A percentile compares a stretch with the other conserved stretches of the same genome.
phyloP scores from a whole-genome alignment of 2,329 filamentous ascomycete genomes.

The Ophiocordyceps camponoti-leonardi region DNA sequence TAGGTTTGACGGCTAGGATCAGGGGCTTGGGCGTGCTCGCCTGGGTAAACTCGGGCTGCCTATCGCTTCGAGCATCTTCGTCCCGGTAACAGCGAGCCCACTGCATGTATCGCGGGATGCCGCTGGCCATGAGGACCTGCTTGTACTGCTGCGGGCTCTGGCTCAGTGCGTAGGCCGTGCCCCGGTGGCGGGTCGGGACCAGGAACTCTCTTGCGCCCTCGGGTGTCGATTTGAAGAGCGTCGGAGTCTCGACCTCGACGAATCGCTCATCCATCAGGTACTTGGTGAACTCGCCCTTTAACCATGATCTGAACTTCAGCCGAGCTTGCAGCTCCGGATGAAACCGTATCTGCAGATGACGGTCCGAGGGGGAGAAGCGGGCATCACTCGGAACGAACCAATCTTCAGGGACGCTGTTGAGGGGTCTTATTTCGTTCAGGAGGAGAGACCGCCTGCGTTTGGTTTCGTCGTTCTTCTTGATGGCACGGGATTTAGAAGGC shows the following conservation, averaged over 20 bases:
- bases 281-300: constrained; percentile 33
- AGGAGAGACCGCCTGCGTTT: constrained; percentile 34
- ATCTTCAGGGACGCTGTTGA: constrained; percentile 30
- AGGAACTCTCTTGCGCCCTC: constrained; percentile 92
- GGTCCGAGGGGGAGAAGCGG: constrained; percentile 54
- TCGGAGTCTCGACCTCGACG: constrained; percentile 73
- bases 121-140: constrained; percentile 89
- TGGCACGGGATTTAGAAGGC: neutral
- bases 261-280: constrained; percentile 42
- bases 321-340: constrained; percentile 48
- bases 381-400: constrained; percentile 62
- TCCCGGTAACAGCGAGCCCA: constrained; percentile 92
- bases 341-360: constrained; percentile 75
- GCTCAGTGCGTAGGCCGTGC: constrained; percentile 73
- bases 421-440: constrained; percentile 35
- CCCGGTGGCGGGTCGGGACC: constrained; percentile 64
- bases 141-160: constrained; percentile 99
- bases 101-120: constrained; percentile 70
- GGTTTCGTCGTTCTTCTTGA: neutral
- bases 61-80: constrained; percentile 79
- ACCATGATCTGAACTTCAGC: constrained; percentile 50
- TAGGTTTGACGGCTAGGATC: neutral
- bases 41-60: constrained; percentile 94
- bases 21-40: constrained; percentile 17
- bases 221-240: constrained; percentile 93